Evolutionary conservation across 2,329 filamentous ascomycete genomes (phyloP).

Genomic region (Trichoderma sp.): DNA sequence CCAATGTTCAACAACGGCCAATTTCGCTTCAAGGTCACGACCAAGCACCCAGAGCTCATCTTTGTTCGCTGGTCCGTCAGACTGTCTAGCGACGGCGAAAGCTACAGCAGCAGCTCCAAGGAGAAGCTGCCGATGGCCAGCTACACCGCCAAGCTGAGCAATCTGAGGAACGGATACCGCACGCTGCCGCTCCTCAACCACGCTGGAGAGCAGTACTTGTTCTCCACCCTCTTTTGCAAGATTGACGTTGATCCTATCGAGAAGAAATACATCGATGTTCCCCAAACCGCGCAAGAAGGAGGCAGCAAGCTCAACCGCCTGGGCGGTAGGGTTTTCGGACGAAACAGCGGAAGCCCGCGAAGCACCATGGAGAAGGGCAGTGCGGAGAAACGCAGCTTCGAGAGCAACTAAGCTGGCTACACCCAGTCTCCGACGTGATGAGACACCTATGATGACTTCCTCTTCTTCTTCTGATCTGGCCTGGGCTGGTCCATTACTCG

Average conservation of each 20-base stretch:
- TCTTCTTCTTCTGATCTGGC: slow-evolving; percentile 27
- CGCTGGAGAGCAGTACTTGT: slow-evolving; percentile 89
- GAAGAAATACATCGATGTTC: slow-evolving; percentile 58
- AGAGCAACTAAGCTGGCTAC: slow-evolving; percentile 40
- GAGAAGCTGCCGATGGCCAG: slow-evolving; percentile 73
- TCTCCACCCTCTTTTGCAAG: slow-evolving; percentile 90
- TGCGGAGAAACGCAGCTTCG: slow-evolving; percentile 52
- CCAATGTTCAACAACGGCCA: slow-evolving; percentile 76
- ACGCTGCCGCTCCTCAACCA: slow-evolving; percentile 87
- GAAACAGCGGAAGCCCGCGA: slow-evolving; percentile 54
- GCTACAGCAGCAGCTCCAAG: slow-evolving; percentile 57
- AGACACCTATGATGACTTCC: not conserved
- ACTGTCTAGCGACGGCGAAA: slow-evolving; percentile 72
- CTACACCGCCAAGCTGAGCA: slow-evolving; percentile 89
- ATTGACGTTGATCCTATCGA: slow-evolving; percentile 68
- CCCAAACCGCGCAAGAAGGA: slow-evolving; percentile 43
- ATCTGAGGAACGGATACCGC: slow-evolving; percentile 87
- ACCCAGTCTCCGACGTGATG: not conserved
- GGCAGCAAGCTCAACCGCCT: slow-evolving; percentile 59
- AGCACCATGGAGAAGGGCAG: slow-evolving; percentile 57
- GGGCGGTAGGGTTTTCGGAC: slow-evolving; percentile 57
- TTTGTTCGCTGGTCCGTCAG: slow-evolving; percentile 93
- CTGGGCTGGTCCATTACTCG: slow-evolving; percentile 8
- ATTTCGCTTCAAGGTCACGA: slow-evolving; percentile 80
- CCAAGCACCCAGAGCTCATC: slow-evolving; percentile 91